These are phyloP conservation scores for Russula olivacea DNA, from an alignment of 768 basidiomycete genomes.

Conservation along the genomic window DNA sequence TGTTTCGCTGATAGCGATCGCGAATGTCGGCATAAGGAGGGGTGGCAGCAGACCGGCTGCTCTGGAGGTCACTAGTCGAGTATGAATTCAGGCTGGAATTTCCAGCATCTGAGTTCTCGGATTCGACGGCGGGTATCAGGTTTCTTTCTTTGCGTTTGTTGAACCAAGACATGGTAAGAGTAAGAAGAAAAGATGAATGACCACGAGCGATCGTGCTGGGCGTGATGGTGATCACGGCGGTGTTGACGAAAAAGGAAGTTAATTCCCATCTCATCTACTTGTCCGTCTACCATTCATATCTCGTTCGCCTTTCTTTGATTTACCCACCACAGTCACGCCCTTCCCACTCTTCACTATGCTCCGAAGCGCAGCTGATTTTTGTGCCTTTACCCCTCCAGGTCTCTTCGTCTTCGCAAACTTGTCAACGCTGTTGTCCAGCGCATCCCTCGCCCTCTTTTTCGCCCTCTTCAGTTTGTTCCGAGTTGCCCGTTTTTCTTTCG, in stretches of 20 bases:
- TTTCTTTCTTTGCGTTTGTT: slow-evolving; percentile 55
- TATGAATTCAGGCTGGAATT: slow-evolving; percentile 38
- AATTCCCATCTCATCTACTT: slow-evolving; percentile 9
- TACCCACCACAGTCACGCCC: slow-evolving; percentile 85
- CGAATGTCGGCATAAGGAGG: slow-evolving; percentile 16
- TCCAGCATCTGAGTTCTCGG: slow-evolving; percentile 32
- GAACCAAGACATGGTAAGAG: slow-evolving; percentile 55
- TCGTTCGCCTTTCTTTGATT: slow-evolving; percentile 38
- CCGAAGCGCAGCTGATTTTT: slow-evolving; percentile 80
- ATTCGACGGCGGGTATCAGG: slow-evolving; percentile 61
- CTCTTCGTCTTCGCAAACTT: slow-evolving; percentile 54
- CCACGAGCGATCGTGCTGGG: not conserved
- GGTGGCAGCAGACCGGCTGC: slow-evolving; percentile 29
- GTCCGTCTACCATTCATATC: not conserved
- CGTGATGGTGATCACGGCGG: not conserved
- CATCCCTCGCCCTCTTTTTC: slow-evolving; percentile 60
- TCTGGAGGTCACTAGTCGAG: slow-evolving; percentile 53
- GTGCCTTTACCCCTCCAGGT: slow-evolving; percentile 57
- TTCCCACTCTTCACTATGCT: slow-evolving; percentile 78
- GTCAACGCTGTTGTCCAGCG: slow-evolving; percentile 57
- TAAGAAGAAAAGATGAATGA: slow-evolving; percentile 8
- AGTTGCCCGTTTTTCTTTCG: slow-evolving; percentile 69
- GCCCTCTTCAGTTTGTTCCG: slow-evolving; percentile 65
- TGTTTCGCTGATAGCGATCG: slow-evolving; percentile 49
- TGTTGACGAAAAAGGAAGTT: slow-evolving; percentile 3